Base-by-base conservation (phyloP, 2,329 filamentous ascomycete species). In the Phyllosticta paracitricarpa region DNA sequence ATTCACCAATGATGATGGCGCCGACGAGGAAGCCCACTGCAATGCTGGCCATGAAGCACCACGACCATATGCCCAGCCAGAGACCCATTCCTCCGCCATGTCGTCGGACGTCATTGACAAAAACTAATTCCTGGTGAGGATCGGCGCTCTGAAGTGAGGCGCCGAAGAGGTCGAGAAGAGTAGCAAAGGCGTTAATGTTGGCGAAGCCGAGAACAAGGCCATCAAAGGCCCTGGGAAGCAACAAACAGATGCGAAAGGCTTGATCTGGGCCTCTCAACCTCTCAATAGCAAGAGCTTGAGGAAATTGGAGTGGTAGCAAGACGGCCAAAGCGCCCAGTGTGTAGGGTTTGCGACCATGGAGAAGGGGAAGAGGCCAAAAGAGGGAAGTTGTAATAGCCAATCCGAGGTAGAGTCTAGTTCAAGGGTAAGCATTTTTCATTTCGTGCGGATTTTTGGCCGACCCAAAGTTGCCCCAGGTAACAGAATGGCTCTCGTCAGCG, bases 41-140 rank as follows among this genome's bases (percentile, higher is more conserved):
- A 24, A 91, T 78, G 24, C 87, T 89, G 5, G 85, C 87, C 66
- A 89, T 84, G 72, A 84, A 89, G 69, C 85, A 87, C 82, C 85
- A 87, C 69, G 87, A 89, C 84, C 86, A 92, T 60, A 89, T 79
- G 1, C 87, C 87, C 9, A 91, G 78, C 89, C 89, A 92, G n/a
- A 89, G 76, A 0, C 89, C 89, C 77, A 91, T 86, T 0, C 89
- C 89, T 12, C 89, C 88, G 7, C 89, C 89, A 68, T 91, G 87
- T 51, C 88, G 80, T 60, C 89, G 82, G 19, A 88, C 82, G 71
- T 91, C 89, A 66, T 83, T 83, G 12, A 81, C 74, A 62, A 86
- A 81, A 1, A 88, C 85, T 22, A 88, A 75, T 68, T 90, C 88
- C 72, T 89, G 85, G 67, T 91, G 87, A 1, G 89, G 88, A 56